Conservation (phyloP, 306 rosid species). For the Malus sylvestris region DNA sequence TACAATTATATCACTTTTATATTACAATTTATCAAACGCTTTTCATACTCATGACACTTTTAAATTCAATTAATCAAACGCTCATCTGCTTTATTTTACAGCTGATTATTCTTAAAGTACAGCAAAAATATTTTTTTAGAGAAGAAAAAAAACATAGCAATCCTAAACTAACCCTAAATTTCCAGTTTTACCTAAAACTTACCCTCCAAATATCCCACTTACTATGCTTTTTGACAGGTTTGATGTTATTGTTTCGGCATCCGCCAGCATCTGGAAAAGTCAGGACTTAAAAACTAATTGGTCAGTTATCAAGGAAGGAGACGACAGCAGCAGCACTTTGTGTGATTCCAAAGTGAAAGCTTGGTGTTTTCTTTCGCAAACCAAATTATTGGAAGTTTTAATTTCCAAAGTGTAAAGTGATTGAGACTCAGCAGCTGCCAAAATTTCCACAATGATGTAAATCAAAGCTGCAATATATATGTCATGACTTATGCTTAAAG, state of each 20-base stretch:
- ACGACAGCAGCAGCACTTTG: not conserved
- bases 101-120: too few species aligned
- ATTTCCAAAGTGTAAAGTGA: not conserved
- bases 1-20: too few species aligned
- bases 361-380: not conserved
- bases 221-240: not conserved
- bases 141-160: too few species aligned
- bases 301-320: not conserved
- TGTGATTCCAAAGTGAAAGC: constrained; percentile 3
- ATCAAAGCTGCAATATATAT: not conserved
- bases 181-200: not conserved
- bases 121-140: too few species aligned
- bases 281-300: not conserved
- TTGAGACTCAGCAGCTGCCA: constrained; percentile 7
- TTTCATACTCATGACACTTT: too few species aligned
- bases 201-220: not conserved
- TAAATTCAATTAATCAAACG: too few species aligned
- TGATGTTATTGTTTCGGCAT: too few species aligned
- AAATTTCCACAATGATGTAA: not conserved
- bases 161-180: too few species aligned
- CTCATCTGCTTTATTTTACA: too few species aligned
- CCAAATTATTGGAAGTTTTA: not conserved
- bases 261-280: not conserved
- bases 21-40: too few species aligned
- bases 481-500: not conserved